phyloP scores from a whole-genome alignment of 164 flowering plant genomes.

The Tetracentron sinense region DNA sequence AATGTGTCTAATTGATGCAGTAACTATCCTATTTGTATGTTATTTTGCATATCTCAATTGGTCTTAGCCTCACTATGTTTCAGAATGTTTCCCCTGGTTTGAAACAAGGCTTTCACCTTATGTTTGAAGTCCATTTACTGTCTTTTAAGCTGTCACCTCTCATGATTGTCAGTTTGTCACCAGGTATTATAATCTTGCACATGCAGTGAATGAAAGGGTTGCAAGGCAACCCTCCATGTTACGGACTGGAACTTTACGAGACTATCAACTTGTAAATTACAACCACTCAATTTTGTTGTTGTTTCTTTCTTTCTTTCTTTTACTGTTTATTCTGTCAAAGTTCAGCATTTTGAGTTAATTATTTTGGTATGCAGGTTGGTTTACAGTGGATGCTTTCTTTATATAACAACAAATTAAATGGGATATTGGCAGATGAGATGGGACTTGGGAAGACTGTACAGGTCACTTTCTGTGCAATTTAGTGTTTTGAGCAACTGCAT shows the following conservation, averaged over 20 bases:
- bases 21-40: neutral
- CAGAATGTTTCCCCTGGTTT: neutral
- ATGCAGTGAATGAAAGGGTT: constrained; percentile 94
- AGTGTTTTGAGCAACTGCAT: neutral
- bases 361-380: constrained; percentile 82
- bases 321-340: neutral
- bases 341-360: neutral
- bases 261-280: constrained; percentile 95
- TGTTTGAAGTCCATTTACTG: neutral
- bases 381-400: constrained; percentile 99
- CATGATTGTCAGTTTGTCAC: constrained; percentile 11
- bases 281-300: constrained; percentile 11
- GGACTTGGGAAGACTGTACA: constrained; percentile 99
- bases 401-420: constrained; percentile 96
- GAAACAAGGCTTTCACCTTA: neutral
- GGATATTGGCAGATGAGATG: constrained; percentile 99
- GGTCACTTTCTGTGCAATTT: constrained; percentile 35
- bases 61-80: neutral
- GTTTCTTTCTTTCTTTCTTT: neutral
- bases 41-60: constrained; percentile 1
- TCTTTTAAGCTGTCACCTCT: neutral
- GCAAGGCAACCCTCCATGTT: constrained; percentile 91
- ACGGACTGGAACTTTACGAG: constrained; percentile 85
- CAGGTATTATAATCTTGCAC: constrained; percentile 96
- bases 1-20: neutral